Conservation (phyloP, 1,139 yeast genomes). For the Dujonia santamariae region DNA sequence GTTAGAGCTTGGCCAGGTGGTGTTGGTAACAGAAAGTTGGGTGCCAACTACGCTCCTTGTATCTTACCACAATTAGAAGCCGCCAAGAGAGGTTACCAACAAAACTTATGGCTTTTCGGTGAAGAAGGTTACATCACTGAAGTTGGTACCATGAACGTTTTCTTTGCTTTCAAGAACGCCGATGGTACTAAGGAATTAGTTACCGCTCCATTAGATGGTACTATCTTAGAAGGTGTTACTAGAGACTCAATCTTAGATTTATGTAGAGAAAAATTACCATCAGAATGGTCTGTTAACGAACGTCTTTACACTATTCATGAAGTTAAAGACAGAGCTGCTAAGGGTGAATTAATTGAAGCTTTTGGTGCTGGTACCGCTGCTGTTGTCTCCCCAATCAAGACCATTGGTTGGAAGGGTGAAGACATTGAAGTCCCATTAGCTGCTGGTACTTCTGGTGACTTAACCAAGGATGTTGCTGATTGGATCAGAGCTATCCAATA, state of each 20-base stretch:
- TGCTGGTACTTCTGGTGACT: conserved; percentile 78
- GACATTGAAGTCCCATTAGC: conserved; percentile 73
- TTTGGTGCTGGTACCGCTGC: conserved; percentile 99
- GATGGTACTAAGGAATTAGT: conserved; percentile 88
- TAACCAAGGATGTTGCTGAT: conserved; percentile 69
- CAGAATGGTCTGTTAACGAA: conserved; percentile 79
- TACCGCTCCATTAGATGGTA: conserved; percentile 96
- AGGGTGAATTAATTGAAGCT: conserved; percentile 87
- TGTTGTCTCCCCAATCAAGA: conserved; percentile 88
- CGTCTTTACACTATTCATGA: conserved; percentile 80
- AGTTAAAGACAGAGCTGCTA: conserved; percentile 69
- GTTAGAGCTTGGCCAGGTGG: conserved; percentile 99
- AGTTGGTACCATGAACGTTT: conserved; percentile 96
- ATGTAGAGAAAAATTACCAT: conserved; percentile 68
- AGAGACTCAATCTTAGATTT: conserved; percentile 82
- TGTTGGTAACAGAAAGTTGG: conserved; percentile 90
- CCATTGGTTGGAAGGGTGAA: conserved; percentile 75
- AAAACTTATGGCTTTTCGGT: conserved; percentile 95
- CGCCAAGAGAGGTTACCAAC: conserved; percentile 85
- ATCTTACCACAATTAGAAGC: conserved; percentile 87
- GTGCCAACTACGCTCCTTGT: conserved; percentile 97
- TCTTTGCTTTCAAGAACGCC: conserved; percentile 72
- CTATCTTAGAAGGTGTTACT: conserved; percentile 94
- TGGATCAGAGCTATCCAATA: conserved; percentile 92
- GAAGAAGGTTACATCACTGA: conserved; percentile 88